A percentile compares a stretch with the other conserved stretches of the same genome.
phyloP scores from a whole-genome alignment of 2,329 filamentous ascomycete species.

The Epichloe festucae region DNA sequence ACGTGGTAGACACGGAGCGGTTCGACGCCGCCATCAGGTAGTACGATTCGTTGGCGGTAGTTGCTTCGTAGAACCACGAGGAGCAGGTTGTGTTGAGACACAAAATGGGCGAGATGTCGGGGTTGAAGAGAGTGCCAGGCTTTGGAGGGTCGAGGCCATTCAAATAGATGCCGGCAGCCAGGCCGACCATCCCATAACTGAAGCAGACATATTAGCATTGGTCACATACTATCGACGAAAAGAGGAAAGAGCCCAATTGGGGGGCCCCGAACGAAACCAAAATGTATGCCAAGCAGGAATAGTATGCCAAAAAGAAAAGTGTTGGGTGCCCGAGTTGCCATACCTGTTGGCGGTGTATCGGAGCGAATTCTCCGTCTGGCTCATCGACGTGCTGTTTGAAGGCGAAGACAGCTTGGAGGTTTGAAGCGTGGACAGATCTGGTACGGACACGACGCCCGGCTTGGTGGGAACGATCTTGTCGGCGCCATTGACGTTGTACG shows the following conservation, averaged over 20 bases:
- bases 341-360: constrained; percentile 30
- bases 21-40: constrained; percentile 17
- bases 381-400: neutral
- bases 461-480: constrained; percentile 18
- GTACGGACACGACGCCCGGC: constrained; percentile 22
- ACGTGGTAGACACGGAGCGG: constrained; percentile 18
- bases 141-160: constrained; percentile 11
- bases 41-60: constrained; percentile 7
- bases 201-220: neutral
- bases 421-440: constrained; percentile 24
- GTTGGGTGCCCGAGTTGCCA: too few relatives aligned
- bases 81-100: constrained; percentile 20
- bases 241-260: neutral
- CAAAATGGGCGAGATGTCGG: constrained; percentile 15
- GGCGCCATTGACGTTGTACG: constrained; percentile 28
- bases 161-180: constrained; percentile 14
- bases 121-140: constrained; percentile 18
- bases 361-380: constrained; percentile 17
- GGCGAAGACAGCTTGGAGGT: constrained; percentile 15
- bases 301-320: too few relatives aligned
- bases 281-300: too few relatives aligned
- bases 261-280: too few relatives aligned
- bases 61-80: constrained; percentile 26
- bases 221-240: neutral
- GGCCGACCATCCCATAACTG: neutral